phyloP scores from a whole-genome alignment of 1,284 basidiomycete genomes.

The Fomes fomentarius region DNA sequence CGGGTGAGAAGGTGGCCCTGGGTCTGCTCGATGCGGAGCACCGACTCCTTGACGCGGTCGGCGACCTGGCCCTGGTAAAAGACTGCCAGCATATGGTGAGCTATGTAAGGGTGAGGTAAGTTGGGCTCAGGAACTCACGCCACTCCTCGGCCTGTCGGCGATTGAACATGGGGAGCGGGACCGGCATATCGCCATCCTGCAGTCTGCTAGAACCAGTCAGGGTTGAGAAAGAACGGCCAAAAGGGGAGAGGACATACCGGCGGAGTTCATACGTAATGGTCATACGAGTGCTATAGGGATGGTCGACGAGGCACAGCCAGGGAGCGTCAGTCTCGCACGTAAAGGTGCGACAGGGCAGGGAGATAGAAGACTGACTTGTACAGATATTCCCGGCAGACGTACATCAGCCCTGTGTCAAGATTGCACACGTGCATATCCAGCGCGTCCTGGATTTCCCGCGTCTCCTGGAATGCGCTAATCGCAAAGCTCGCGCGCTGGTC shows the following conservation, averaged over 20 bases:
- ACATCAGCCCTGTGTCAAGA: constrained; percentile 64
- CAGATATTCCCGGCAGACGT: constrained; percentile 71
- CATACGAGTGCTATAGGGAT: constrained; percentile 59
- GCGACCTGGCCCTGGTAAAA: constrained; percentile 66
- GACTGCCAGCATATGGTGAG: constrained; percentile 41
- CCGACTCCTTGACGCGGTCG: constrained; percentile 51
- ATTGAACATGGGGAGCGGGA: constrained; percentile 52
- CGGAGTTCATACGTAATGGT: constrained; percentile 66
- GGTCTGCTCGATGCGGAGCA: constrained; percentile 49
- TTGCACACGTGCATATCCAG: constrained; percentile 70
- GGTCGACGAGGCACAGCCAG: constrained; percentile 3
- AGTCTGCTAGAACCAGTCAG: constrained; percentile 34
- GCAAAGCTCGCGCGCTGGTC: constrained; percentile 62
- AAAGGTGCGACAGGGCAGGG: constrained; percentile 11
- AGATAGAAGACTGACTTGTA: constrained; percentile 60
- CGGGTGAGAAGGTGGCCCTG: constrained; percentile 58
- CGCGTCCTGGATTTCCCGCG: constrained; percentile 63
- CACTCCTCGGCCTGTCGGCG: constrained; percentile 74
- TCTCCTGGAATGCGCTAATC: constrained; percentile 63
- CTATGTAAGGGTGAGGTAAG: not conserved
- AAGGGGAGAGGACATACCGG: constrained; percentile 48
- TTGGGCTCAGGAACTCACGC: constrained; percentile 51
- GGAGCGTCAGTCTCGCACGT: constrained; percentile 14
- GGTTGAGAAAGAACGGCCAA: constrained; percentile 20
- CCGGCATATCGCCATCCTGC: constrained; percentile 35